Percentiles rank a stretch among this genome's conserved stretches.
Conservation (phyloP, 2,329 filamentous ascomycete genomes). For the Verticillium isaacii region DNA sequence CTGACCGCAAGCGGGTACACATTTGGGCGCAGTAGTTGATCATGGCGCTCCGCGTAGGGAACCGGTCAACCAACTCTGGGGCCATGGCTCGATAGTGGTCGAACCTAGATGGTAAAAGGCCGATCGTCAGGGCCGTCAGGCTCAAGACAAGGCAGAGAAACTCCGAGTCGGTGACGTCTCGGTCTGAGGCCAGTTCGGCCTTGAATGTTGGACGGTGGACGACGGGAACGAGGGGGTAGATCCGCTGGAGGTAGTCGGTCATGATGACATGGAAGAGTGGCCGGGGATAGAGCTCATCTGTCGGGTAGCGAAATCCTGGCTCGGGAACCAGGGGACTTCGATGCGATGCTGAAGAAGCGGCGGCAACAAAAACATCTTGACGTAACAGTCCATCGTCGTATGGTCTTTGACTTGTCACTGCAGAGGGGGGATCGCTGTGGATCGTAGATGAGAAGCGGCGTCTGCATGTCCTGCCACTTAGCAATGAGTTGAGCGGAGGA, state of each 20-base stretch:
- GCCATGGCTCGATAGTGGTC: conserved; percentile 16
- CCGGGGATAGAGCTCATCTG: conserved; percentile 20
- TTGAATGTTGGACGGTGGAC: conserved; percentile 19
- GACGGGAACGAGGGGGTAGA: conserved; percentile 20
- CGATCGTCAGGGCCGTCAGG: conserved; percentile 18
- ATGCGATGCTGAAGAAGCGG: no score
- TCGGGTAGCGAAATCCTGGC: conserved; percentile 8
- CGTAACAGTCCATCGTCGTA: no score
- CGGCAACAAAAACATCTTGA: no score
- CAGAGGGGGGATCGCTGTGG: no score
- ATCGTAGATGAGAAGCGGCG: no score
- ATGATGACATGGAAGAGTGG: conserved; percentile 16
- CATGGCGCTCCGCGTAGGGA: conserved; percentile 18
- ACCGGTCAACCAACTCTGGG: conserved; percentile 13
- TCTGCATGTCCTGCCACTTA: no score
- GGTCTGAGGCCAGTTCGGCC: conserved; percentile 12
- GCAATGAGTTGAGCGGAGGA: no score
- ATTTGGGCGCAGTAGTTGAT: conserved; percentile 20
- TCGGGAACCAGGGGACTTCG: conserved; percentile 1
- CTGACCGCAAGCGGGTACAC: conserved; percentile 15
- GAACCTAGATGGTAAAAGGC: conserved; percentile 20
- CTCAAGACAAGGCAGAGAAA: conserved; percentile 19
- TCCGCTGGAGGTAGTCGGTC: conserved; percentile 18
- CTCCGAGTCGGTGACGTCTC: conserved; percentile 17
- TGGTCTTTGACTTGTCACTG: neutral